A percentile compares a stretch with the other conserved stretches of the same genome.
Conservation (phyloP, 805 yeast genomes). For the Kuraishia borneana region DNA sequence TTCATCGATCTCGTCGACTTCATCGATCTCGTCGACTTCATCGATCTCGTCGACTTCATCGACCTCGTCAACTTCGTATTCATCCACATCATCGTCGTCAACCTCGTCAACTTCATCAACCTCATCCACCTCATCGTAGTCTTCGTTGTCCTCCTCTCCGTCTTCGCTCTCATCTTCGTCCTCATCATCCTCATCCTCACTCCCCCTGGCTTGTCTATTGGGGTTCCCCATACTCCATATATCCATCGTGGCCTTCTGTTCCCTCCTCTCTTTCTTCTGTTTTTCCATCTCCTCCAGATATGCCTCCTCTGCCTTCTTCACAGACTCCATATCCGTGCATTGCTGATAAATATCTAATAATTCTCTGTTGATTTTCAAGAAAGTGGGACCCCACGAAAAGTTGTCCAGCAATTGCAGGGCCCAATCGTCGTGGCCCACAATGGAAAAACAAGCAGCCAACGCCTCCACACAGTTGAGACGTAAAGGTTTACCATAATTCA, state of each 20-base stretch:
- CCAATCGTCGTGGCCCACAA: slow-evolving; percentile 86
- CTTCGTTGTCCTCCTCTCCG: slow-evolving; percentile 12
- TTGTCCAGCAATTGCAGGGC: slow-evolving; percentile 65
- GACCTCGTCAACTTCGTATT: neutral
- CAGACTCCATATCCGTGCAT: slow-evolving; percentile 74
- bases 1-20: too few relatives aligned
- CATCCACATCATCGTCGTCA: neutral
- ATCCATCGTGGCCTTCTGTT: slow-evolving; percentile 41
- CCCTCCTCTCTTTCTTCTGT: slow-evolving; percentile 54
- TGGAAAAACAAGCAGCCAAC: slow-evolving; percentile 91
- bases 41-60: too few relatives aligned
- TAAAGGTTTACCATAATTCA: slow-evolving; percentile 96
- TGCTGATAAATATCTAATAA: slow-evolving; percentile 60
- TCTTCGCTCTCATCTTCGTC: slow-evolving; percentile 12
- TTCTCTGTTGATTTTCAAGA: slow-evolving; percentile 73
- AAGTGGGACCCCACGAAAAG: slow-evolving; percentile 91
- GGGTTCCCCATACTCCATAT: slow-evolving; percentile 74
- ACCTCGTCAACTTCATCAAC: neutral
- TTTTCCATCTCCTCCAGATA: slow-evolving; percentile 63
- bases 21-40: too few relatives aligned
- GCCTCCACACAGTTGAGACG: slow-evolving; percentile 94
- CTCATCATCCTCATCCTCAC: slow-evolving; percentile 9
- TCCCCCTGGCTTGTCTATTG: slow-evolving; percentile 24
- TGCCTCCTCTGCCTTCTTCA: slow-evolving; percentile 57
- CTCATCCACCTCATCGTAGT: slow-evolving; percentile 11